Conservation (phyloP, 306 rosid species). For the Cucurbita argyrosperma region DNA sequence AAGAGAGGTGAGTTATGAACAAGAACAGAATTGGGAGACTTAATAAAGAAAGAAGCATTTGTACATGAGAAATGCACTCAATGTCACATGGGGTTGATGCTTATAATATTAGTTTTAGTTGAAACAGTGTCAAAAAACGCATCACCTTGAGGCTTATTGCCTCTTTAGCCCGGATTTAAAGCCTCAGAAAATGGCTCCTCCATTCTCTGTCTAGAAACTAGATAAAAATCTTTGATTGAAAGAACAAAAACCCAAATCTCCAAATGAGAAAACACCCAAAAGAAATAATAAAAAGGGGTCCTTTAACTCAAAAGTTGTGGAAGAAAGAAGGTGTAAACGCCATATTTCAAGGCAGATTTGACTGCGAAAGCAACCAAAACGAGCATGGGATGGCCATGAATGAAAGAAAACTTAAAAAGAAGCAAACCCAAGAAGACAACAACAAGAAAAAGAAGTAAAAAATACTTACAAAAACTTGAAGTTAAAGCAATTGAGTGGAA, state of each 20-base stretch:
- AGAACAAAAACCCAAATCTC: background rate
- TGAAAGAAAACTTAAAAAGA: background rate
- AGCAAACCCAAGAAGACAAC: slow-evolving; percentile 2
- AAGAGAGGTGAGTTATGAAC: background rate
- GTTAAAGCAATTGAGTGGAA: slow-evolving; percentile 11
- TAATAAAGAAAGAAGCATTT: background rate
- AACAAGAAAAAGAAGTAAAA: slow-evolving; percentile 12
- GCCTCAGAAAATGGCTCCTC: slow-evolving; percentile 42
- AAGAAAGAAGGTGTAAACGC: background rate
- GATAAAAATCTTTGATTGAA: background rate
- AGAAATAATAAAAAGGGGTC: background rate
- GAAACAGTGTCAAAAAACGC: slow-evolving; percentile 13
- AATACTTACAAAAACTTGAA: slow-evolving; percentile 3
- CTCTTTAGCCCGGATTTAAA: slow-evolving; percentile 33
- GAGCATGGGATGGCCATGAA: background rate
- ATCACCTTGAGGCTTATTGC: slow-evolving; percentile 16
- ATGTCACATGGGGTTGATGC: slow-evolving; percentile 67
- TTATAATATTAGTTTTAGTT: background rate
- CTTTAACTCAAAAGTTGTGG: too few species aligned
- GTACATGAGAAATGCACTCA: slow-evolving; percentile 41
- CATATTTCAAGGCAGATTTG: slow-evolving; percentile 1
- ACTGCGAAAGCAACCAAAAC: slow-evolving; percentile 5
- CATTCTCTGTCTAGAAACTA: background rate
- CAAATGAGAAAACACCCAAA: background rate
- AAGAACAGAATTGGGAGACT: background rate